These are phyloP conservation scores for Neonothopanus nambi DNA, from an alignment of 1,284 basidiomycete species.

Conservation along the genomic window DNA sequence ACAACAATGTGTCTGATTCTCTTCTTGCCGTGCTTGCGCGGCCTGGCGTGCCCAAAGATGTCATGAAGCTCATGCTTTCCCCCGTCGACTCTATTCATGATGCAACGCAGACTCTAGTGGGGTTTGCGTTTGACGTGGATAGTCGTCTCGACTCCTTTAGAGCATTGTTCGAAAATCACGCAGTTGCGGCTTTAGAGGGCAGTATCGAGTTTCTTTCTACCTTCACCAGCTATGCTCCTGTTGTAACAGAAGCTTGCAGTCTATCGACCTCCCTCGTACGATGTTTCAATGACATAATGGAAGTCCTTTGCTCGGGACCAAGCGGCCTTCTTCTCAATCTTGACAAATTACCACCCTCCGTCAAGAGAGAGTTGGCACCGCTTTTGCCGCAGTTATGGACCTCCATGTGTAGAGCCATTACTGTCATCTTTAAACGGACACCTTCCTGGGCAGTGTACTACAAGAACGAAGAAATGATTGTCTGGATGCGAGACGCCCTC, in stretches of 20 bases:
- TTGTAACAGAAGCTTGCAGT: constrained; percentile 81
- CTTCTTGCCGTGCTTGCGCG: constrained; percentile 54
- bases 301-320: constrained; percentile 75
- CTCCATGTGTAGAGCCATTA: constrained; percentile 77
- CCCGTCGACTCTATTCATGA: constrained; percentile 74
- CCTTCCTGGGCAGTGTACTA: constrained; percentile 81
- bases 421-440: constrained; percentile 83
- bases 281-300: constrained; percentile 89
- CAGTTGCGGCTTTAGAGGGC: constrained; percentile 67
- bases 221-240: constrained; percentile 63
- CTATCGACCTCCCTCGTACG: constrained; percentile 86
- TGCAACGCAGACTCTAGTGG: constrained; percentile 73
- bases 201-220: constrained; percentile 64
- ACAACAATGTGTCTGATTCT: constrained; percentile 51
- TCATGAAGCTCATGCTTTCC: constrained; percentile 76
- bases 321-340: constrained; percentile 67
- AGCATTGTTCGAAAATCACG: constrained; percentile 65
- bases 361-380: constrained; percentile 44
- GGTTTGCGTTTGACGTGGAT: constrained; percentile 84
- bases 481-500: constrained; percentile 96
- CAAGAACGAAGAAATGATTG: constrained; percentile 81
- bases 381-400: constrained; percentile 78
- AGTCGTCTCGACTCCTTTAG: constrained; percentile 85
- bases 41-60: constrained; percentile 52
- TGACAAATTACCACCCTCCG: constrained; percentile 52